Evolutionary conservation across 345 rosid species (phyloP).

Genomic region (Clarkia xantiana): DNA sequence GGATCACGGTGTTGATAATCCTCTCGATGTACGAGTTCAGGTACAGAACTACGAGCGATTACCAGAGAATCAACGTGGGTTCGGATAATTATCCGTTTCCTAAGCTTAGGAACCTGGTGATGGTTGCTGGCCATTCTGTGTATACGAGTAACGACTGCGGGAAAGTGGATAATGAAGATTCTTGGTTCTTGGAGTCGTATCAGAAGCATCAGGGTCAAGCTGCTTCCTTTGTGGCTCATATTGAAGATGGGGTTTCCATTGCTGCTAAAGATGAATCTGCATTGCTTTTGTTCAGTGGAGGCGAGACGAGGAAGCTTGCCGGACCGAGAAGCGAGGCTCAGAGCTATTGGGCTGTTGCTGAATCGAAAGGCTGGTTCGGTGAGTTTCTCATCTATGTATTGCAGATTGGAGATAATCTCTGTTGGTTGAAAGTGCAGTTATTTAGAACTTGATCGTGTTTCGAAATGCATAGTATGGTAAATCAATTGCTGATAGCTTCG

Average conservation of each 20-base stretch:
- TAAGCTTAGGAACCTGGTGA: slow-evolving; percentile 62
- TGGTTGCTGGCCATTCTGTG: slow-evolving; percentile 95
- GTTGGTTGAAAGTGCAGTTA: slow-evolving; percentile 27
- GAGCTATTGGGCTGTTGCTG: slow-evolving; percentile 97
- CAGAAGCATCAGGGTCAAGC: slow-evolving; percentile 92
- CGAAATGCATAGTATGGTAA: too few relatives aligned
- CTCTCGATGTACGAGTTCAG: slow-evolving; percentile 35
- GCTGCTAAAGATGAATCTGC: slow-evolving; percentile 49
- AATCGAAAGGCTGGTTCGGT: slow-evolving; percentile 95
- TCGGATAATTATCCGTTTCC: slow-evolving; percentile 42
- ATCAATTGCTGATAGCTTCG: slow-evolving; percentile 17
- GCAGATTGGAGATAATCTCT: slow-evolving; percentile 10
- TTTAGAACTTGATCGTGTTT: too few relatives aligned
- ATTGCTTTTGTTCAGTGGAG: slow-evolving; percentile 91
- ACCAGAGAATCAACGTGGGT: slow-evolving; percentile 20
- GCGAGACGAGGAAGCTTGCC: slow-evolving; percentile 88
- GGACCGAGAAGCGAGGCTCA: slow-evolving; percentile 98
- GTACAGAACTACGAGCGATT: slow-evolving; percentile 18
- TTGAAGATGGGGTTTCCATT: slow-evolving; percentile 56
- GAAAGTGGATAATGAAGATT: slow-evolving; percentile 64
- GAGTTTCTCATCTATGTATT: slow-evolving; percentile 21
- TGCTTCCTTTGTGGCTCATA: slow-evolving; percentile 70
- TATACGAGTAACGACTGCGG: slow-evolving; percentile 73
- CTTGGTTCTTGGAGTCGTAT: slow-evolving; percentile 91
- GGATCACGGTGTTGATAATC: slow-evolving; percentile 40